Conservation (phyloP, 2,329 filamentous ascomycete species). For the Sordariomycetes sp. region DNA sequence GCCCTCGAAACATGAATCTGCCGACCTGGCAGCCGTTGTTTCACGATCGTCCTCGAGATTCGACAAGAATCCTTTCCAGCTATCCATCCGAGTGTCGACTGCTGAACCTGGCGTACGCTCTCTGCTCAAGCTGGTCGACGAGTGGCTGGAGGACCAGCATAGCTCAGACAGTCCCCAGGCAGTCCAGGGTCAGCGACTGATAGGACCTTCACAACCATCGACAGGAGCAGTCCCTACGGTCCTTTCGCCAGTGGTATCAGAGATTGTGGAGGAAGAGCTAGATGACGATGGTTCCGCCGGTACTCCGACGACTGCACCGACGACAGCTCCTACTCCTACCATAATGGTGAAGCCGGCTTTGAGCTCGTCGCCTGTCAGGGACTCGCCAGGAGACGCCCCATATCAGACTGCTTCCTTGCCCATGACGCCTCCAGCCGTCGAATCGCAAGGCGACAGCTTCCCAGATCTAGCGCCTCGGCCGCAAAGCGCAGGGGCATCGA, state of each 20-base stretch:
- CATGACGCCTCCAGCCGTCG: neutral
- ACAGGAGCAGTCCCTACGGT: neutral
- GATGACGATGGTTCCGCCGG: neutral
- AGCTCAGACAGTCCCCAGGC: neutral
- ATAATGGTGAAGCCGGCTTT: neutral
- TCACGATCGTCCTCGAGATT: neutral
- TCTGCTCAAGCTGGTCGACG: slow-evolving; percentile 3
- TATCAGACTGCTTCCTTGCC: neutral
- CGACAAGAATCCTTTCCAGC: slow-evolving; percentile 1
- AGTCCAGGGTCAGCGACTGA: neutral
- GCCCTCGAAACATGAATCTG: too few species aligned
- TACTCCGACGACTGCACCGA: too few species aligned
- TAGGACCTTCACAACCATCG: neutral
- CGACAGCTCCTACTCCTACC: neutral
- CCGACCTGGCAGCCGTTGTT: slow-evolving; percentile 2
- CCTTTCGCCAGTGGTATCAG: neutral
- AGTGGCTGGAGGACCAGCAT: slow-evolving; percentile 4
- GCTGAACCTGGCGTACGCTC: slow-evolving; percentile 3
- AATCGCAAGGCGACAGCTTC: neutral
- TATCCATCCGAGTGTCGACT: slow-evolving; percentile 2
- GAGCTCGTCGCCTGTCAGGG: too few species aligned
- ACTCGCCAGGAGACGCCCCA: too few species aligned
- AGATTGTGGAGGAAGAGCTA: neutral
- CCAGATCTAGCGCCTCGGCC: too few species aligned
- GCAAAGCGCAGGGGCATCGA: too few species aligned